Evolutionary conservation across 1,284 basidiomycete genomes (phyloP).

Genomic region (Ustilago loliicola): DNA sequence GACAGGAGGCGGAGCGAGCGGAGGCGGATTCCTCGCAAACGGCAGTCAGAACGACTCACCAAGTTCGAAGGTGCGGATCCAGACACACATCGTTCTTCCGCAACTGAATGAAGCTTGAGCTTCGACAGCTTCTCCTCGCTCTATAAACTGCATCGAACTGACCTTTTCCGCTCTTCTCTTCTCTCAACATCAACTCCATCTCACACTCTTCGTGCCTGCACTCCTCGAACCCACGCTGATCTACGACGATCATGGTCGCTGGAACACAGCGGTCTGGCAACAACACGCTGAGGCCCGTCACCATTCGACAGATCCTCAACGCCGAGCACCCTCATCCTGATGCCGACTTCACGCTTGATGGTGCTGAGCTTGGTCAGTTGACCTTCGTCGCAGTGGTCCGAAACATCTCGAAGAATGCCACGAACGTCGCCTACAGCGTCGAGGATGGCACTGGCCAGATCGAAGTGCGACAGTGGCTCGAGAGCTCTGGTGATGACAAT

Average conservation of each 20-base stretch:
- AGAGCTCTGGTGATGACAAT: constrained; percentile 76
- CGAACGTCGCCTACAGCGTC: constrained; percentile 83
- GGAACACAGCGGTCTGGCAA: constrained; percentile 48
- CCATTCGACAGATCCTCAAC: constrained; percentile 82
- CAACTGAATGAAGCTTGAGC: background rate
- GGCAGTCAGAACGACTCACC: constrained; percentile 53
- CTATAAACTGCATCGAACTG: constrained; percentile 3
- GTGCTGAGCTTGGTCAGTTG: constrained; percentile 84
- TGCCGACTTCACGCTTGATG: constrained; percentile 87
- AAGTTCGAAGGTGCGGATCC: constrained; percentile 48
- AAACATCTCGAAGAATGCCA: constrained; percentile 79
- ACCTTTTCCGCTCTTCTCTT: background rate
- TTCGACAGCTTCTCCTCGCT: background rate
- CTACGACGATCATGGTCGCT: constrained; percentile 10
- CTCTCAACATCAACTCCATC: background rate
- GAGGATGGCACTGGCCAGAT: constrained; percentile 91
- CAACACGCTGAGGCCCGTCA: constrained; percentile 81
- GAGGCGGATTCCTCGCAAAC: constrained; percentile 56
- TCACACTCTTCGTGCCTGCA: background rate
- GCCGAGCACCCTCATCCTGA: constrained; percentile 88
- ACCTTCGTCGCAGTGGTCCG: constrained; percentile 84
- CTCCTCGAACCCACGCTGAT: background rate
- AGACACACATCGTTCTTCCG: background rate
- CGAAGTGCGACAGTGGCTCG: constrained; percentile 90
- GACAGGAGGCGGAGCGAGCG: constrained; percentile 55